Percentiles rank a stretch among this genome's conserved stretches.
Conservation (phyloP, 257 asterid genomes). For the Lycium ferocissimum region DNA sequence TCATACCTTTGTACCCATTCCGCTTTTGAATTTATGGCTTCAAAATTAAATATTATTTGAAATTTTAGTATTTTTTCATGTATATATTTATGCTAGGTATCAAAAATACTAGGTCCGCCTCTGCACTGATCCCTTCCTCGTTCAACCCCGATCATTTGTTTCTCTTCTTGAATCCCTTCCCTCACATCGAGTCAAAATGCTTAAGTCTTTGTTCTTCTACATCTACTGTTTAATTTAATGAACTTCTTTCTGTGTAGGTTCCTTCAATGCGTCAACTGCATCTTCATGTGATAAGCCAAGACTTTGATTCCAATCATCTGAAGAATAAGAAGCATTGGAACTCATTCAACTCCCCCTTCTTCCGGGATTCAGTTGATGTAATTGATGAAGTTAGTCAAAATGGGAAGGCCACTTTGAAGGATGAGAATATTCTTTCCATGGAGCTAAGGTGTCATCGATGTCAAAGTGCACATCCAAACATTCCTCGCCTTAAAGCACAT, state of each 20-base stretch:
- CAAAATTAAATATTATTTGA: background rate
- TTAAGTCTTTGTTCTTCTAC: background rate
- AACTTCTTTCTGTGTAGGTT: constrained; percentile 47
- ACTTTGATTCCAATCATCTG: constrained; percentile 75
- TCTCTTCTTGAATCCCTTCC: constrained; percentile 19
- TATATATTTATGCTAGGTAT: background rate
- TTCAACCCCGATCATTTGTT: background rate
- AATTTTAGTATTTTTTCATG: background rate
- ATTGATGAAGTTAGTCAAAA: constrained; percentile 61
- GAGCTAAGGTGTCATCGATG: constrained; percentile 89
- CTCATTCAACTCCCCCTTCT: constrained; percentile 79
- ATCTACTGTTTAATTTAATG: background rate
- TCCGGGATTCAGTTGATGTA: constrained; percentile 82
- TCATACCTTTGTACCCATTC: background rate
- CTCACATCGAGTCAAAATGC: background rate
- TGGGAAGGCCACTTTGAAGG: constrained; percentile 49
- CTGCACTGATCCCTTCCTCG: background rate
- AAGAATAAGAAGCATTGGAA: constrained; percentile 96
- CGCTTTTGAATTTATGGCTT: background rate
- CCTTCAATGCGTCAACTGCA: constrained; percentile 96
- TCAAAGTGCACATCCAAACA: constrained; percentile 82
- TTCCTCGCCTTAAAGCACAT: constrained; percentile 81
- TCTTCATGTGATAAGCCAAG: constrained; percentile 94
- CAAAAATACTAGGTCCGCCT: background rate
- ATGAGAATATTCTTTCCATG: constrained; percentile 49